phyloP scores from a whole-genome alignment of 805 yeast genomes.

The Saccharomycopsis sp. region DNA sequence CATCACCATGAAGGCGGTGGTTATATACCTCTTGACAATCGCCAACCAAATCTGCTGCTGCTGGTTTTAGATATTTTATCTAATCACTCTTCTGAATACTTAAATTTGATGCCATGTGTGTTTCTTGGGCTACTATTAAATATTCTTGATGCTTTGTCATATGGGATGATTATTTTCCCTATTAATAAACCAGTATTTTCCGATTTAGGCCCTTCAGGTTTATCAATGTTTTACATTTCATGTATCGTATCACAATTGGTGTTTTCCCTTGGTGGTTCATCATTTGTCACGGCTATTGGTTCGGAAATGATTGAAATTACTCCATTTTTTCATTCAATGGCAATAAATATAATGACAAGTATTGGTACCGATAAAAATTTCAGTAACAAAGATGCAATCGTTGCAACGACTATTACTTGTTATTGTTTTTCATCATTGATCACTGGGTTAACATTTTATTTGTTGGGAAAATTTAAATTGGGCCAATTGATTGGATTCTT shows the following conservation, averaged over 20 bases:
- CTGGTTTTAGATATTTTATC: neutral
- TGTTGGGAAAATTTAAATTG: conserved; percentile 68
- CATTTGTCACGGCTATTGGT: conserved; percentile 86
- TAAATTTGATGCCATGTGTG: conserved; percentile 55
- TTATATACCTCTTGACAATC: neutral
- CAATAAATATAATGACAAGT: conserved; percentile 53
- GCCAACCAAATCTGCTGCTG: neutral
- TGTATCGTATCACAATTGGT: conserved; percentile 86
- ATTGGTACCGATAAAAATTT: conserved; percentile 38
- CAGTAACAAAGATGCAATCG: conserved; percentile 39
- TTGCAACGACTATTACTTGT: conserved; percentile 82
- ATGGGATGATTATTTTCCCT: conserved; percentile 97
- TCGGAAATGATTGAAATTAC: conserved; percentile 99
- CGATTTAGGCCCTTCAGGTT: conserved; percentile 76
- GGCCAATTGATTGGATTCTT: conserved; percentile 91
- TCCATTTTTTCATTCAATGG: conserved; percentile 96
- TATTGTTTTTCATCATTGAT: conserved; percentile 77
- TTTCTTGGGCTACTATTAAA: conserved; percentile 78
- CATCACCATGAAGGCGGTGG: neutral
- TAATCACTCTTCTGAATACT: conserved; percentile 1
- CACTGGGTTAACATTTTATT: conserved; percentile 76
- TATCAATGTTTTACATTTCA: conserved; percentile 90
- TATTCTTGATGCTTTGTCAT: conserved; percentile 86
- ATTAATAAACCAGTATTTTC: conserved; percentile 73
- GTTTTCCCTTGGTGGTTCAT: conserved; percentile 85